These are phyloP conservation scores for Aurantiochytrium sp. DNA, from an alignment of 108 stramenopile species.

Conservation along the genomic window DNA sequence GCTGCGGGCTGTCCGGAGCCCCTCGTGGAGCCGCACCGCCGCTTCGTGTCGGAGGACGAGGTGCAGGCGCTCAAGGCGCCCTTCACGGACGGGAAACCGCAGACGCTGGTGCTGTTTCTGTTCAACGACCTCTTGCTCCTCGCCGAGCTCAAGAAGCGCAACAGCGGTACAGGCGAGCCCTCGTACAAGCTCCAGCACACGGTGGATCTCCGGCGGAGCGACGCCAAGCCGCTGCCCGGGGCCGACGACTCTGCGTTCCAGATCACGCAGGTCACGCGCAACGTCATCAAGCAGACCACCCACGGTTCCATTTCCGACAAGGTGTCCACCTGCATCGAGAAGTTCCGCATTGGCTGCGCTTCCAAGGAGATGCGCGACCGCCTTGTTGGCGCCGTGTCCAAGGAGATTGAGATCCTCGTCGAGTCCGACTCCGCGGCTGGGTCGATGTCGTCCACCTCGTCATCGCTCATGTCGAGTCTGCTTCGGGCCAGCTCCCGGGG, in stretches of 20 bases:
- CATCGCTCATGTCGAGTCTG: background rate
- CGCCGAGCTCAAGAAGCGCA: conserved; percentile 7
- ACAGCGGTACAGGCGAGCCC: background rate
- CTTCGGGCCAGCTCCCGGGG: too few relatives aligned
- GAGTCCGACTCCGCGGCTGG: background rate
- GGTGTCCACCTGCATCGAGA: background rate
- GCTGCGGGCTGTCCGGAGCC: background rate
- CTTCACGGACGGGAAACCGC: background rate
- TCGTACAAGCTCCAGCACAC: background rate
- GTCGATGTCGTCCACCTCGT: background rate
- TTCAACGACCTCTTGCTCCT: background rate
- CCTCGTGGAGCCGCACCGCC: background rate
- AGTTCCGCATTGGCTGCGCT: background rate
- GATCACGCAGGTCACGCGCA: background rate
- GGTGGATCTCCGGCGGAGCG: background rate
- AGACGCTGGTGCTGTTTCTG: background rate
- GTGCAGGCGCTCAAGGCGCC: background rate
- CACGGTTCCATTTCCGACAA: background rate
- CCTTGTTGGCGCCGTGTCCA: background rate
- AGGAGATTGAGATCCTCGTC: background rate
- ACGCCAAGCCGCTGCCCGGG: background rate
- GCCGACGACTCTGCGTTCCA: background rate
- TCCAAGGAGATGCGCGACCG: background rate
- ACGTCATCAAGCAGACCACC: background rate
- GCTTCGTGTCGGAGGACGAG: conserved; percentile 5